phyloP scores from a whole-genome alignment of 169 alveolate genomes.

The Babesia ovata region DNA sequence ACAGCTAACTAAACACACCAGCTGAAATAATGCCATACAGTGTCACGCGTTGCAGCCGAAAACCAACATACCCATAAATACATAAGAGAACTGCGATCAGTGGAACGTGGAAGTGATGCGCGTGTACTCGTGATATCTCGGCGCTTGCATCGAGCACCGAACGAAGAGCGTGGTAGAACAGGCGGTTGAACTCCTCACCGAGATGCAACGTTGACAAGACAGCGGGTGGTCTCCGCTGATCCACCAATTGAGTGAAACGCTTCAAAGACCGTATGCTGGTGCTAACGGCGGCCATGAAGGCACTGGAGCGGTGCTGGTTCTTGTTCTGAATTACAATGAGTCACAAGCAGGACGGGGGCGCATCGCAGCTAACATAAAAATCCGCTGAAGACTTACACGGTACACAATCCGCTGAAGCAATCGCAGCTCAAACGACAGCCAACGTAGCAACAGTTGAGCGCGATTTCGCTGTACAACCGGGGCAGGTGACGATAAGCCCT shows the following conservation, averaged over 20 bases:
- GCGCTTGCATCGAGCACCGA: constrained; percentile 32
- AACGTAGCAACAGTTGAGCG: background rate
- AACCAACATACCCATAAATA: constrained; percentile 19
- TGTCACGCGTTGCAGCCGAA: background rate
- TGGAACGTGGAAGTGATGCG: constrained; percentile 59
- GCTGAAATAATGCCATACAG: too few species aligned
- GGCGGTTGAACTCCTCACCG: constrained; percentile 16
- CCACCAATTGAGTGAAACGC: constrained; percentile 9
- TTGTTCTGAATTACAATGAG: constrained; percentile 34
- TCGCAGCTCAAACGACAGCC: constrained; percentile 26
- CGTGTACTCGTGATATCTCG: constrained; percentile 42
- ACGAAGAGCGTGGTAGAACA: constrained; percentile 20
- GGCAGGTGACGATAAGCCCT: background rate
- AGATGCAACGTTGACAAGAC: background rate
- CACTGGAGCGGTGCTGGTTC: constrained; percentile 44
- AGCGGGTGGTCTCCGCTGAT: background rate
- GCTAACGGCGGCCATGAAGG: constrained; percentile 22
- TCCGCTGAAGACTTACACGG: constrained; percentile 24
- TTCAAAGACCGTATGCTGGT: constrained; percentile 28
- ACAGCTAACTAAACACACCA: background rate
- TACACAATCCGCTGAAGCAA: constrained; percentile 40
- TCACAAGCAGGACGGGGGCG: background rate
- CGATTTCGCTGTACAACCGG: background rate
- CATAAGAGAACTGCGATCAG: constrained; percentile 28
- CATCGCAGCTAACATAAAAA: background rate